Base-by-base conservation (phyloP, 805 yeast species). In the Saturnispora serradocipensis region DNA sequence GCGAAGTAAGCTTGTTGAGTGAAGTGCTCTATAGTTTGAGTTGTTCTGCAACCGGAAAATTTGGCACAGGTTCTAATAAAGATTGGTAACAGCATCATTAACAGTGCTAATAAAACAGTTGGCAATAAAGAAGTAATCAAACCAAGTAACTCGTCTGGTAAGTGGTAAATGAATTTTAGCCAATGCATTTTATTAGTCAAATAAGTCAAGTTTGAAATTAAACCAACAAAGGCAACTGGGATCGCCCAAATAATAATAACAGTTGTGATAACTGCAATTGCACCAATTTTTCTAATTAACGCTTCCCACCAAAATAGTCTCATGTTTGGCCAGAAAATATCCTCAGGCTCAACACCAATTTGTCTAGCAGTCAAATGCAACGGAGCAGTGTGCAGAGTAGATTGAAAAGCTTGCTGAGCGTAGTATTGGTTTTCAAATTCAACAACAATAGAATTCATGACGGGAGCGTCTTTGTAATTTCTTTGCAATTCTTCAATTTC, bases 281-380 rank as follows among this genome's bases (percentile, higher is more conserved):
- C 80, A 50, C 73, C 72, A 27, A 74, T 64, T 34, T 69, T 64
- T 69, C 91, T 74, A 11, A 72, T 69, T 18, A 83, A 63, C 59
- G 82, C 69, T 66, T 86, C 95, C 85, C 88, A 84, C 90, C 93
- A 86, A 59, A 80, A 80, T 67, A 86, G 65, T 63, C 93, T 74
- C 79, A 85, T 71, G 64, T 86, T 86, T 48, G 77, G 65, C 93
- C 93, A 86, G 54, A 75, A 68, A 43, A 86, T 69, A 60, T 84
- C 84, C 1, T 61, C 66, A 1, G 90, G 87, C 53, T 77, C 81
- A 48, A 82, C 66, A 38, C 90, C 90, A 46, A 78, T 74, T 57
- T 71, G 74, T 16, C 77, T 74, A 4, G 89, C 88, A 22, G 67
- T 58, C 75, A 85, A 72, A 57, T 79, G 74, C 56, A 84, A 65